A percentile compares a stretch with the other conserved stretches of the same genome.
These are phyloP conservation scores for Ambrosia artemisiifolia DNA, from an alignment of 129 eudicot genomes.

Conservation along the genomic window DNA sequence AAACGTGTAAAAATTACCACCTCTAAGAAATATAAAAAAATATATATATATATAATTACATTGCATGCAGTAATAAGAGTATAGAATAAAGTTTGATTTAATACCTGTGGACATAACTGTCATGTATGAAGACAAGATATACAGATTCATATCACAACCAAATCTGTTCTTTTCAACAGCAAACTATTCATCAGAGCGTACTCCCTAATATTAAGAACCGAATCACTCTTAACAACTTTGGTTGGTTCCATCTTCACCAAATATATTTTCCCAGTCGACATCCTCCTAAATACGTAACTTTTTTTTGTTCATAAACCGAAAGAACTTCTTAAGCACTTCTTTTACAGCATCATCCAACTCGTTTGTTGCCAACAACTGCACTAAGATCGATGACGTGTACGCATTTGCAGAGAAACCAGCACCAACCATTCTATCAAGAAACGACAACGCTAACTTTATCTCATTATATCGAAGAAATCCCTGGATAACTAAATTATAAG, in stretches of 20 bases:
- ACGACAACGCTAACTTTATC: constrained; percentile 10
- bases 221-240: not conserved
- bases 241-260: too few relatives aligned
- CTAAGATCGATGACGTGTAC: constrained; percentile 1
- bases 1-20: not conserved
- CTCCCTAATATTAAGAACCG: not conserved
- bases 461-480: constrained; percentile 23
- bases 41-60: not conserved
- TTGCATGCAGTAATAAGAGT: not conserved
- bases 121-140: not conserved
- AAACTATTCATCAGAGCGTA: not conserved
- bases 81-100: not conserved
- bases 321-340: constrained; percentile 12
- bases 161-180: not conserved
- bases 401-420: constrained; percentile 25
- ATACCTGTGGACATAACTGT: not conserved
- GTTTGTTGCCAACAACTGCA: constrained; percentile 3
- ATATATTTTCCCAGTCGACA: too few relatives aligned
- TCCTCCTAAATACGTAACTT: not conserved
- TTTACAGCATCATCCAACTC: constrained; percentile 14
- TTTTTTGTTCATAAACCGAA: not conserved
- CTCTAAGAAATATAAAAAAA: not conserved
- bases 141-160: constrained; percentile 1
- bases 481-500: constrained; percentile 29
- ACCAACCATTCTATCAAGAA: constrained; percentile 25